Base-by-base conservation (phyloP, 2,329 filamentous ascomycete genomes). In the Lachnellula hyalina region DNA sequence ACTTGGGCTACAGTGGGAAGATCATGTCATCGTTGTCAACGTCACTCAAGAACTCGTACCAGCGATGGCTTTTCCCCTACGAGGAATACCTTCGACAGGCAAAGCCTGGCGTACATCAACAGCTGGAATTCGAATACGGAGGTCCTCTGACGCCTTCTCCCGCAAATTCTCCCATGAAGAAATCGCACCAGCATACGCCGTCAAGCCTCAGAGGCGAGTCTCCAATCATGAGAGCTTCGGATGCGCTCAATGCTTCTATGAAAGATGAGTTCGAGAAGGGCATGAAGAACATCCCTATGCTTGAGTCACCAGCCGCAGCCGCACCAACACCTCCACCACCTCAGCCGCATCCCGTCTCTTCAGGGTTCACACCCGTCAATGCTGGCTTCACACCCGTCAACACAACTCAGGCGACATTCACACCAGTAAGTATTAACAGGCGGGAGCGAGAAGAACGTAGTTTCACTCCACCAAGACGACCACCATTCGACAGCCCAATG, bases 1-100 rank as follows among this genome's bases (percentile, higher is more conserved):
- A 97, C 70, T 76, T 99, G 47, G 94, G 94, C 52, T 99, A 99
- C 73, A 97, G 93, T 68, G 94, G 94, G 69, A 99, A 99, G 76
- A 99, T 99, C 60, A 99, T 99, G 94, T 97, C 93, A 2, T 97
- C 94, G 8, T 76, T 99, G 47, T 99, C 94, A 5, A 99, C 94
- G 0, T 97, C 94, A 5, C 80, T 99, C 42, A 99, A 97, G 71
- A 99, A 99, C 71, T 97, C 94, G 0, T 99, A 95, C 66, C 91
- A 96, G 70, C 86, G 93, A 73, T 99, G 94, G 90, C 84, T 99
- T 3, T 90, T 91, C 67, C 94, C 94, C 0, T 99, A 97, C 65
- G 94, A 99, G 72, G 91, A 97, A 60, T 99, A 96, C 69, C 76
- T 99, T 44, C 83, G 89, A 51, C 77, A 93, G 14, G 93, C 90